Evolutionary conservation across 116 monocot genomes (phyloP).

Genomic region (Phalaenopsis hybrid): DNA sequence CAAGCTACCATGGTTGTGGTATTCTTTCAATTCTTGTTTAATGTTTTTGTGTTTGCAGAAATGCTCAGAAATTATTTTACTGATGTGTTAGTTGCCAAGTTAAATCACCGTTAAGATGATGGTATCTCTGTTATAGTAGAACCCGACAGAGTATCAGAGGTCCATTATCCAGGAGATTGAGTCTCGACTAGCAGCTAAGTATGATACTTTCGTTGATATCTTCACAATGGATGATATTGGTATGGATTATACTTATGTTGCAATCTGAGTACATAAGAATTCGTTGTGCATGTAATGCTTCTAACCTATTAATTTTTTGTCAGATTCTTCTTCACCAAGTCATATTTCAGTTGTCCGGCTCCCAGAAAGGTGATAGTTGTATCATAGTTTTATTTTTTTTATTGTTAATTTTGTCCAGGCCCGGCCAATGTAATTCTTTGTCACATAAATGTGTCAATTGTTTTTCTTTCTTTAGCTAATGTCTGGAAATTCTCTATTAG

Average conservation of each 20-base stretch:
- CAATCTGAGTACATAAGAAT: background rate
- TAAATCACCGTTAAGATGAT: background rate
- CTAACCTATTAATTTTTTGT: slow-evolving; percentile 9
- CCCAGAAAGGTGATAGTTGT: slow-evolving; percentile 66
- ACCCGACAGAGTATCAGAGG: slow-evolving; percentile 68
- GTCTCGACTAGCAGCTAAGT: slow-evolving; percentile 70
- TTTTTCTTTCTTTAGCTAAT: too few relatives aligned
- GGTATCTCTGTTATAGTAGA: slow-evolving; percentile 33
- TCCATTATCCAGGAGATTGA: slow-evolving; percentile 72
- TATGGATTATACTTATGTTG: slow-evolving; percentile 14
- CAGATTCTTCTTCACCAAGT: slow-evolving; percentile 67
- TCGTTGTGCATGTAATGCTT: background rate
- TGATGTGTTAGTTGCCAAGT: background rate
- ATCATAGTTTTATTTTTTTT: background rate
- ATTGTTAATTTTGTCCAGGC: background rate
- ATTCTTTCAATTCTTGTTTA: slow-evolving; percentile 16
- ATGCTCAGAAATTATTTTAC: background rate
- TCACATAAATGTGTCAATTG: background rate
- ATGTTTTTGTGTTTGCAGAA: background rate
- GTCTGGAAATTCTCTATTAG: too few relatives aligned
- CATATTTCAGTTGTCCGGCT: slow-evolving; percentile 76
- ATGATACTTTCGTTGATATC: slow-evolving; percentile 65
- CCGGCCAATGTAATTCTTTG: background rate
- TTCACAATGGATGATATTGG: slow-evolving; percentile 66
- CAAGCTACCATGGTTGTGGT: slow-evolving; percentile 59